Evolutionary conservation across 2,329 filamentous ascomycete genomes (phyloP), one percentile per base, ranked within the genome.

Genomic region (Alternaria conjuncta): DNA sequence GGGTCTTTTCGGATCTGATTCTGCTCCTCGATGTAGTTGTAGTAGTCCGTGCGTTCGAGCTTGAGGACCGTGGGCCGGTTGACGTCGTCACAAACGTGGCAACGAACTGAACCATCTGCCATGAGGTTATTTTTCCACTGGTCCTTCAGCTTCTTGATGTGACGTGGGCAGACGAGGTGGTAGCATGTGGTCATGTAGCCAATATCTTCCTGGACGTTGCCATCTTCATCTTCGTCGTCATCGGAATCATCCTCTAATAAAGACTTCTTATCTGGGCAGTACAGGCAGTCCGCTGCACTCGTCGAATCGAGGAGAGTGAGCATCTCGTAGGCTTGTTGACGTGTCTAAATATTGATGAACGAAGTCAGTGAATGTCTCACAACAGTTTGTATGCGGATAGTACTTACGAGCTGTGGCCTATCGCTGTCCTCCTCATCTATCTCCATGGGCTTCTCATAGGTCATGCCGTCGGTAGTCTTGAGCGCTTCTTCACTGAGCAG

Each of bases 161-260:
- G 97, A 28, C 85, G 84, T 1, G 88, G 86, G 77, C 96, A 99
- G 60, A 97, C 82, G 23, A 97, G 84, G 74, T 98, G 94, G 75
- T 91, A 94, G 78, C 96, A 98, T 1, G 92, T 88, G 3, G 94
- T 93, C 85, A 97, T 92, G 75, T 90, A 89, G 15, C 92, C 93
- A 65, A 95, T 83, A 41, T 90, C 80, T 15, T 89, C 86, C 15
- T 83, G 82, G 15, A 71, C 71, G 5, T 78, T 72, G 23, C 75
- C 90, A 68, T 92, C 83, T 74, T 92, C 73, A 4, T 78, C 76
- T n/a, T 78, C 73, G 4, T 75, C 74, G 3, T 74, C 67, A 13
- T 74, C 67, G 20, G 67, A 55, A 73, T 75, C 79, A 76, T 78
- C 55, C 77, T 85, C 15, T 81, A 80, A 56, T 12, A 79, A 50